Evolutionary conservation across 495 filamentous ascomycete genomes (phyloP), one percentile per base, ranked within the genome.

Genomic region (Venustampulla echinocandica): DNA sequence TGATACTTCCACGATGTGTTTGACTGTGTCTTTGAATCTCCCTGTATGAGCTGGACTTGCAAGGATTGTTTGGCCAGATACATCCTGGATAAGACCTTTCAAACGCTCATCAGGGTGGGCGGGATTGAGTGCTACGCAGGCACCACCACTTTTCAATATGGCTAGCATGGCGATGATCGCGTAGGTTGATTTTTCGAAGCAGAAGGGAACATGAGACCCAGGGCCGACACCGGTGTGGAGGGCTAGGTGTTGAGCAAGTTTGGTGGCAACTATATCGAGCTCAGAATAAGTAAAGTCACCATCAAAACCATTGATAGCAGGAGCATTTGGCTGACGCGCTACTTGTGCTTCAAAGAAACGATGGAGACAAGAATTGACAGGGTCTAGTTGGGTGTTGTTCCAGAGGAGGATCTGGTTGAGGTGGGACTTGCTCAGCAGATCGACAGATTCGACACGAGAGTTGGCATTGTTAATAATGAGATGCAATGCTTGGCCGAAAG

Each of bases 141-240:
- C 41, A 28, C 53, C 61, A 3, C 68, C 68, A 1, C 64, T 61
- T 25, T 59, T 58, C 39, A 69, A 35, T 19, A 64, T 58, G 2
- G 59, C 63, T 6, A 69, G 49, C 36, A 67, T 61, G 7, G 27
- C 27, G 7, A 71, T 60, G 10, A 65, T 36, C 14, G 59, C 55
- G 64, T 61, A 63, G 18, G 53, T 56, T 3, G 68, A 71, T 50
- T 74, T 74, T 28, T 71, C 61, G 17, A 71, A 58, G 44, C 59
- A 65, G 27, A 19, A 35, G 10, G 28, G 24, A 5, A 45, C 27
- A 9, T 24, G 17, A 9, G 17, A 6, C 14, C 17, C 35, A n/a
- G 35, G 35, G 6, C 35, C 7, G 14, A 38, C 35, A 38, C 35
- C 35, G 7, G 7, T n/a, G n/a, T n/a, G 35, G 7, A 7, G 7